phyloP scores from a whole-genome alignment of 352 stramenopile genomes.

The Peronospora tabacina region DNA sequence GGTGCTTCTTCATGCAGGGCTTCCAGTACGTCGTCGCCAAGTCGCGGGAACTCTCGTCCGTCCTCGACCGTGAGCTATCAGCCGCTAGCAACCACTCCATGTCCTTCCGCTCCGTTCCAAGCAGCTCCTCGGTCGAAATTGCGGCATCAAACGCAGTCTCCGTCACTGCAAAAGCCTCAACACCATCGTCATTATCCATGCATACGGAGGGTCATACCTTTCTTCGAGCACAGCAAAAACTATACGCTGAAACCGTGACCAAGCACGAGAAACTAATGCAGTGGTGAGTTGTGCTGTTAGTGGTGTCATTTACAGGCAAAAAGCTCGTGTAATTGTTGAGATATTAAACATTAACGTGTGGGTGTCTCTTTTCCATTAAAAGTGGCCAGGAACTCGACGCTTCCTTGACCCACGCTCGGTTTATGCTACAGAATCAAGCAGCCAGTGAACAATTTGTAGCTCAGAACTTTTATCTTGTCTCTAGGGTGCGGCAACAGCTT shows the following conservation, averaged over 20 bases:
- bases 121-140: conserved; percentile 3
- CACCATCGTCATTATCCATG: neutral
- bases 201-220: conserved; percentile 40
- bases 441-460: conserved; percentile 61
- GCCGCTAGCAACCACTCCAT: conserved; percentile 14
- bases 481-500: conserved; percentile 48
- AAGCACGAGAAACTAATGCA: conserved; percentile 42
- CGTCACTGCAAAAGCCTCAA: conserved; percentile 3
- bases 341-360: conserved; percentile 14
- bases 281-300: conserved; percentile 23
- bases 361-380: neutral
- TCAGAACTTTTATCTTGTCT: conserved; percentile 56
- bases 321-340: conserved; percentile 3
- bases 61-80: conserved; percentile 40
- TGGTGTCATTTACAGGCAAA: conserved; percentile 4
- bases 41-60: conserved; percentile 59
- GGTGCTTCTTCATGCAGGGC: conserved; percentile 34
- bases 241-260: conserved; percentile 22
- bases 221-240: conserved; percentile 31
- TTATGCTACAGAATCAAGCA: conserved; percentile 48
- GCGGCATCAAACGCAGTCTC: conserved; percentile 5
- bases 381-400: conserved; percentile 50
- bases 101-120: conserved; percentile 2
- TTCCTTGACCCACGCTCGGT: conserved; percentile 32
- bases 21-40: conserved; percentile 75